A percentile compares a stretch with the other conserved stretches of the same genome.
Evolutionary conservation across 1,284 basidiomycete genomes (phyloP).

Genomic region (Coniferiporia weirii): DNA sequence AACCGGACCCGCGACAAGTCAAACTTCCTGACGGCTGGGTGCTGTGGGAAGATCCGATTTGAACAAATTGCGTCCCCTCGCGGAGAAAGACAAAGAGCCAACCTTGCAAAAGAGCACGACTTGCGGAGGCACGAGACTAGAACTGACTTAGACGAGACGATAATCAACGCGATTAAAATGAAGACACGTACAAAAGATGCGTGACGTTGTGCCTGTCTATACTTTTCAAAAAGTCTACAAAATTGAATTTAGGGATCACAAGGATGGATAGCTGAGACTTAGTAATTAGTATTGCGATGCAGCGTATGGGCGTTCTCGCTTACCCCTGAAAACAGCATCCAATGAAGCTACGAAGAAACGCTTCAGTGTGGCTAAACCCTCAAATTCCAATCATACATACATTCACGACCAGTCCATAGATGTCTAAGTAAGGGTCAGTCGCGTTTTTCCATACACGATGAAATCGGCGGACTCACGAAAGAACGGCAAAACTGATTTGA

Average conservation of each 20-base stretch:
- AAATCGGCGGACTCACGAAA: constrained; percentile 31
- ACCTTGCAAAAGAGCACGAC: constrained; percentile 58
- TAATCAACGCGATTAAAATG: constrained; percentile 17
- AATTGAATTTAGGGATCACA: constrained; percentile 67
- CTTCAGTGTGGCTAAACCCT: not conserved
- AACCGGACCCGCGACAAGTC: constrained; percentile 57
- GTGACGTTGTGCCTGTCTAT: constrained; percentile 64
- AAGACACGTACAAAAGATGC: constrained; percentile 49
- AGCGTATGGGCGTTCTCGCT: constrained; percentile 17
- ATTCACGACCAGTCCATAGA: constrained; percentile 65
- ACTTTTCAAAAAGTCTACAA: constrained; percentile 60
- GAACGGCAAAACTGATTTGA: constrained; percentile 28
- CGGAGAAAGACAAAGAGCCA: constrained; percentile 18
- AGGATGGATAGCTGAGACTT: constrained; percentile 52
- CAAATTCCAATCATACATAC: constrained; percentile 29
- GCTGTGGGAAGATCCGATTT: constrained; percentile 33
- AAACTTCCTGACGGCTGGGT: constrained; percentile 61
- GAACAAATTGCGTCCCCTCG: not conserved
- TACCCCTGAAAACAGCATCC: constrained; percentile 49
- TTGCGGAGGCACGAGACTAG: constrained; percentile 65
- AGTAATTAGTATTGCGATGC: too few species aligned
- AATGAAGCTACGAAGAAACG: constrained; percentile 41
- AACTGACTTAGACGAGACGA: constrained; percentile 21
- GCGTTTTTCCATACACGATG: constrained; percentile 19
- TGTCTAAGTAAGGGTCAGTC: constrained; percentile 40